Evolutionary conservation across 225 moss, liverwort and hornwort species (phyloP), one percentile per base, ranked within the genome.

Genomic region (Asterella californica): DNA sequence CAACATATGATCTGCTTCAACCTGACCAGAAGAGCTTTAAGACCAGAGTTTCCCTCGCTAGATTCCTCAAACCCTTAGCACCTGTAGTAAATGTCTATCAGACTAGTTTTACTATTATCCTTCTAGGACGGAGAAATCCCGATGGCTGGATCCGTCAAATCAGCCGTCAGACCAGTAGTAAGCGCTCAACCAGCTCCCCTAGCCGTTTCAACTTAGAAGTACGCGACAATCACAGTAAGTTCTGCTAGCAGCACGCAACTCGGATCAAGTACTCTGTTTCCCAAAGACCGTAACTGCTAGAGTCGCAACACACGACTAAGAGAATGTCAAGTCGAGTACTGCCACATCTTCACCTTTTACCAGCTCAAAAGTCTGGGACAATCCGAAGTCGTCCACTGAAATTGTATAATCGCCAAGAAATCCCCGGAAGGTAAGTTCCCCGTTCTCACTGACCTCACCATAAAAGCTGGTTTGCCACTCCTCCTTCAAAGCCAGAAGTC

Each of bases 391-490:
- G 54, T 87, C 88, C 34, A 90, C 76, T 37, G 81, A 54, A 38
- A 87, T 83, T 47, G 80, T 83, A 82, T 94, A 97, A 50, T 84
- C 80, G 48, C 93, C 97, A 45, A 75, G 77, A 76, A 91, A 91
- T 22, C 93, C 94, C 30, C 91, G 90, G 59, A 92, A 97, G 5
- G 49, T 10, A 24, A 90, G 54, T 42, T 89, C 84, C 10, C 94
- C 93, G 1, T 74, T 62, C 32, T 79, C 81, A 72, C 84, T 84
- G 11, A 81, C 91, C 30, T 46, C 70, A 50, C 88, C 88, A 34
- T 82, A 63, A 17, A 92, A 49, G 30, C 65, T 83, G 8, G 93
- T 93, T 17, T 84, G 86, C 97, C 94, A 99, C 70, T 99, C 93
- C 77, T 92, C 83, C 73, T 91, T 88, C 69, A 94, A 77, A 47